Evolutionary conservation across 2,329 filamentous ascomycete species (phyloP), one percentile per base, ranked within the genome.

Genomic region (Pseudocercospora fijiensis): DNA sequence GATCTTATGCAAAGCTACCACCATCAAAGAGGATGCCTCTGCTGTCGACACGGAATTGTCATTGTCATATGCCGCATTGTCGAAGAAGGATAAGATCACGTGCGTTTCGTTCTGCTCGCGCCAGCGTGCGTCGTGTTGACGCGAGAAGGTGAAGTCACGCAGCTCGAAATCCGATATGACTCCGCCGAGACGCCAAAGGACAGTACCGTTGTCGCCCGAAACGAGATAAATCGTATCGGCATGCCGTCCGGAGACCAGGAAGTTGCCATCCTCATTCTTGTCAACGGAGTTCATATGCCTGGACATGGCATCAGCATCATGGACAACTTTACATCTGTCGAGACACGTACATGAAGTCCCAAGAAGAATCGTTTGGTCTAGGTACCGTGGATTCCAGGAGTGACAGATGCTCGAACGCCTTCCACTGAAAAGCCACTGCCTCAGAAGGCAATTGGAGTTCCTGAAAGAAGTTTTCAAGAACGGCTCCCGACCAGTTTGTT

Each of bases 221-320:
- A 86, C 77, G 56, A 78, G 78, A 56, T 77, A 77, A n/a, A 85
- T 75, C 10, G 80, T 77, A 68, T 78, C 78, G 51, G 78, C 77
- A 68, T 84, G 78, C 1, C 83, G 79, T 1, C 79, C 78, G 0
- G 83, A 85, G 28, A 86, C 76, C 7, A 85, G 71, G 62, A 82
- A 86, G 68, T 85, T 79, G 1, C 82, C 82, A 0, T 78, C 70
- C 0, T 71, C 65, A 11, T 63, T 61, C 69, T 84, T 83, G 70
- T 84, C 81, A 33, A 85, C 73, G 49, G 82, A 81, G 27, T 65
- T 64, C 28, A 49, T 30, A 22, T 63, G 61, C 41, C 41, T 45
- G 41, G 16, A 6, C 41, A n/a, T 18, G 41, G 6, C 6, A 20
- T 45, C 41, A 45, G 41, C 41, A 45, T 45, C 9, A 16, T 6